These are phyloP conservation scores for Euphrasia confusa DNA, from an alignment of 257 asterid genomes.

Conservation along the genomic window DNA sequence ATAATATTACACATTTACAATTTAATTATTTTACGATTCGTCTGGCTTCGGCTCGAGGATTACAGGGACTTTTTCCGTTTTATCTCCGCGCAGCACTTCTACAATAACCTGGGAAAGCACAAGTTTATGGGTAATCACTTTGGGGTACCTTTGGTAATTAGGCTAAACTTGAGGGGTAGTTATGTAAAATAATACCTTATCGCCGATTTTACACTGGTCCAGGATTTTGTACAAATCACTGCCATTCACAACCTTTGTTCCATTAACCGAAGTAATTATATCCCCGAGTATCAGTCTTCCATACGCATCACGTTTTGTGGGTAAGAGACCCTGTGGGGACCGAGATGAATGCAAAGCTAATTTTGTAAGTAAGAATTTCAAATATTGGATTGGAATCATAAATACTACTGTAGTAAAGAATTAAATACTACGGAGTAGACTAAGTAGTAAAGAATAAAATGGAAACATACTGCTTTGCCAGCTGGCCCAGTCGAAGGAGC, in stretches of 20 bases:
- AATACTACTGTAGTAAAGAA: slow-evolving; percentile 1
- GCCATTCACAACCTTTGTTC: slow-evolving; percentile 78
- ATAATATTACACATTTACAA: slow-evolving; percentile 25
- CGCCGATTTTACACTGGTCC: slow-evolving; percentile 94
- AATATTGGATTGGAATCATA: slow-evolving; percentile 9
- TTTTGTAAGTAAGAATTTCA: not conserved
- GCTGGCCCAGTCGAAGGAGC: slow-evolving; percentile 98
- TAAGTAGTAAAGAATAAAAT: too few species aligned
- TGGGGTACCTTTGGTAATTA: not conserved
- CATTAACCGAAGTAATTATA: slow-evolving; percentile 86
- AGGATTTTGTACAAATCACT: slow-evolving; percentile 92
- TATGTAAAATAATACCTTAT: slow-evolving; percentile 42
- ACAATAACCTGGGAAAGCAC: slow-evolving; percentile 53
- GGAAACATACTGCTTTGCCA: slow-evolving; percentile 87
- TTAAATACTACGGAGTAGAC: slow-evolving; percentile 12
- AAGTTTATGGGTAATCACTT: not conserved
- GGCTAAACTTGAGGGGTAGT: not conserved
- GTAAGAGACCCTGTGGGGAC: slow-evolving; percentile 64
- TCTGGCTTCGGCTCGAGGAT: slow-evolving; percentile 88
- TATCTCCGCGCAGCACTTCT: slow-evolving; percentile 92
- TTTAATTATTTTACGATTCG: slow-evolving; percentile 41
- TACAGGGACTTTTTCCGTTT: slow-evolving; percentile 82
- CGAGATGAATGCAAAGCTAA: too few species aligned
- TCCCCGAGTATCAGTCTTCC: slow-evolving; percentile 92
- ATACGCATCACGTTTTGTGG: slow-evolving; percentile 87